Base-by-base conservation (phyloP, 495 filamentous ascomycete genomes). In the Apiosordaria backusii region DNA sequence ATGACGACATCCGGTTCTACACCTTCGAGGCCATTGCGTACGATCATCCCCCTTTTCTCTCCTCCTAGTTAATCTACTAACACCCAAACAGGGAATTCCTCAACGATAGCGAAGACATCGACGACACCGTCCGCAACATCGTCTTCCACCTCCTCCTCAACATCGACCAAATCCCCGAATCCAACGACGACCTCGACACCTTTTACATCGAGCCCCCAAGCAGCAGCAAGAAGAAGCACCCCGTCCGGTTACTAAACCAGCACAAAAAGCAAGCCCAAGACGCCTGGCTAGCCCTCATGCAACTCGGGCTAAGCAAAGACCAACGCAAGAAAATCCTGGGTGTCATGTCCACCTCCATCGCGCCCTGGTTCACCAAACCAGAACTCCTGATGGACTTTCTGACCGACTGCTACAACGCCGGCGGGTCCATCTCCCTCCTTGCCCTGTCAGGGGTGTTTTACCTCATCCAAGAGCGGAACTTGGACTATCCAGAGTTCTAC, bases 321-420 rank as follows among this genome's bases (percentile, higher is more conserved):
- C 90, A 95, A 68, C 88, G 90, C 61, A 99, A 98, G 76, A 79
- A 82, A 40, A 79, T 96, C 1, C 80, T 99, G 26, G 83, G 86
- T 19, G 81, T 88, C 60, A 89, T 96, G 82, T 83, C 90, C 4
- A 81, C 82, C 66, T 86, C 83, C 21, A 93, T 98, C 62, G 88
- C 90, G 58, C 93, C 95, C 1, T 94, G 90, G 90, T 97, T 98
- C 77, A 84, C 77, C 40, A 88, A 90, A 45, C 87, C 90, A 5
- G 92, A 97, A 72, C 81, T 94, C 7, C 83, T 99, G n/a, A 93
- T 97, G 89, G 96, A 99, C 80, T 98, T 98, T 78, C 79, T 99
- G 50, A 97, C 92, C 2, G 93, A 96, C 76, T 93, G 88, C 18
- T 98, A 94, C 78, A 85, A 97, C 69, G 76, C 85, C 19, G 93